Evolutionary conservation across 2,329 filamentous ascomycete genomes (phyloP).

Genomic region (Cordyceps fumosorosea): DNA sequence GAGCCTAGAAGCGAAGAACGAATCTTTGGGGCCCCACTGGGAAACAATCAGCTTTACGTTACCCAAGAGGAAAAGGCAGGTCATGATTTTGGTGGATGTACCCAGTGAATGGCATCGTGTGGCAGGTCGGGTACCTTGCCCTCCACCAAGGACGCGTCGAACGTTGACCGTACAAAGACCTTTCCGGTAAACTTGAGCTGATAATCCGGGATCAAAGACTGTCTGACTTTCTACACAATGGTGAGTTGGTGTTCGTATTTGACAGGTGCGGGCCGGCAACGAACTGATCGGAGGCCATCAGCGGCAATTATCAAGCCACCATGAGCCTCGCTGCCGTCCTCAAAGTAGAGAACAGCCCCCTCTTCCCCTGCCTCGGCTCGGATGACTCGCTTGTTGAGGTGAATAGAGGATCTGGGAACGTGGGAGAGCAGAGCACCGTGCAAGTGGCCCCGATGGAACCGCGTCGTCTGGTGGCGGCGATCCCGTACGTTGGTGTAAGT

Average conservation of each 20-base stretch:
- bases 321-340: constrained; percentile 34
- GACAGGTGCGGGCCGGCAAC: constrained; percentile 19
- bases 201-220: constrained; percentile 9
- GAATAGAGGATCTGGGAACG: constrained; percentile 34
- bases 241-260: not conserved
- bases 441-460: constrained; percentile 41
- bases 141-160: constrained; percentile 14
- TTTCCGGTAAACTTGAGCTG: constrained; percentile 14
- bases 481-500: constrained; percentile 31
- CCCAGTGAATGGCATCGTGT: constrained; percentile 16
- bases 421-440: constrained; percentile 40
- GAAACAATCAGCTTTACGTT: not conserved
- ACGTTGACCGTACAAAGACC: constrained; percentile 14
- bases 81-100: not conserved
- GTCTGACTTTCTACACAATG: constrained; percentile 7
- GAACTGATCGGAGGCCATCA: constrained; percentile 45
- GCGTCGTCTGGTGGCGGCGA: constrained; percentile 33
- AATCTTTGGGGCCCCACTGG: constrained; percentile 14
- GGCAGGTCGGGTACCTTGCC: constrained; percentile 13
- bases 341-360: constrained; percentile 29
- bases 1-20: constrained; percentile 35
- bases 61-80: too few relatives aligned
- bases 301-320: constrained; percentile 44
- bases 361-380: constrained; percentile 22
- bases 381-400: constrained; percentile 35